Evolutionary conservation across 805 yeast species (phyloP), one percentile per base, ranked within the genome.

Genomic region (Tetrapisispora namnaoensis): DNA sequence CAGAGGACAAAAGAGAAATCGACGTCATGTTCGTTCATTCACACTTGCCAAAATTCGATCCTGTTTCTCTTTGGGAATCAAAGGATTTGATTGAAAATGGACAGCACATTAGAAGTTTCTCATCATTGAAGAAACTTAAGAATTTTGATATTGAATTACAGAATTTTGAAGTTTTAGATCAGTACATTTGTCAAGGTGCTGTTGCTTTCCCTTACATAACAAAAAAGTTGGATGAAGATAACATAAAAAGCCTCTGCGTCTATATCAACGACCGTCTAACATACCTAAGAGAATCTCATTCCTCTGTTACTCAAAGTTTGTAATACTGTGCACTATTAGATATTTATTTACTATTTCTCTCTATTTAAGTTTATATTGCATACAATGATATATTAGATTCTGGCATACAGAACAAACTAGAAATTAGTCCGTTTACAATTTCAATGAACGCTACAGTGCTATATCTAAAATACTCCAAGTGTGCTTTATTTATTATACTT

Each of bases 11-110:
- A 14, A 39, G 42, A 8, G 48, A 48, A n/a, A 45, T 53, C 3
- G 53, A 60, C n/a, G 60, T 67, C 2, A 58, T 68, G 53, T 68
- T 70, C 43, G 63, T 69, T 9, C 74, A 70, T 54, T 69, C 72
- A 16, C 69, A 70, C 52, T 59, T 55, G 44, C 73, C 73, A n/a
- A 70, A 70, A 53, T 59, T 68, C 43, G 62, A 70, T 50, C 74
- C 74, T 20, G 59, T 62, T 47, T 47, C 46, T 17, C 51, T 59
- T 44, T 55, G 56, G 14, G 36, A 51, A 14, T 37, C 46, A 5
- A 49, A 55, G 17, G 63, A 54, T 38, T 52, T 61, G 38, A 59
- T 47, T 10, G 24, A 49, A n/a, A 51, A 53, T 18, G 59, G 60
- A 11, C 17, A 52, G 21, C 62, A 44, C n/a, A 8, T 42, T 32